These are phyloP conservation scores for Rhizophora mangle DNA, from an alignment of 345 rosid species.

Conservation along the genomic window DNA sequence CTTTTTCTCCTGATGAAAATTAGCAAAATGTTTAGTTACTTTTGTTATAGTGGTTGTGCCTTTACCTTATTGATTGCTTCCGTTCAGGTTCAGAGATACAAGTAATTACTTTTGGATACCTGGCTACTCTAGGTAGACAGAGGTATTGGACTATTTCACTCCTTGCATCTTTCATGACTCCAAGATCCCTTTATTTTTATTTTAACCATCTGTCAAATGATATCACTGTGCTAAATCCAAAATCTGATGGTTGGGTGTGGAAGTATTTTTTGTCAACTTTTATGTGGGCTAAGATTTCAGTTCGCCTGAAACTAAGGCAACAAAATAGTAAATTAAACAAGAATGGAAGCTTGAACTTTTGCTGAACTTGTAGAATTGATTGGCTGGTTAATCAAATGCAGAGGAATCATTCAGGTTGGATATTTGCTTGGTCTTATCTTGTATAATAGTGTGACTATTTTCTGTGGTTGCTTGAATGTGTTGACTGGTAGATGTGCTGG, in stretches of 20 bases:
- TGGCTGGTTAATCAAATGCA: neutral
- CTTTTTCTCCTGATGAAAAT: neutral
- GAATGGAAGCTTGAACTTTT: neutral
- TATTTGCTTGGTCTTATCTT: neutral
- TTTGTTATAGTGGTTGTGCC: neutral
- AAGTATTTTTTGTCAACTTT: too few relatives aligned
- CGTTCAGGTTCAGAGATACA: neutral
- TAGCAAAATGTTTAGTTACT: too few relatives aligned
- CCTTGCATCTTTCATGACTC: too few relatives aligned
- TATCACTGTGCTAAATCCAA: too few relatives aligned
- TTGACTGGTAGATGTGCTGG: too few relatives aligned
- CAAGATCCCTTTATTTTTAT: neutral
- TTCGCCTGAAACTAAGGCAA: neutral
- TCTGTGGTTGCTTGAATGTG: neutral
- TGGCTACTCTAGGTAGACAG: neutral
- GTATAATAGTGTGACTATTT: too few relatives aligned
- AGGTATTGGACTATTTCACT: too few relatives aligned
- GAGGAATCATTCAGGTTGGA: too few relatives aligned
- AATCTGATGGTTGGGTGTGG: too few relatives aligned
- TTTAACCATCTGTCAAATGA: neutral
- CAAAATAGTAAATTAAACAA: neutral
- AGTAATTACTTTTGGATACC: neutral
- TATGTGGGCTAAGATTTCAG: neutral
- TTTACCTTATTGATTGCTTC: neutral
- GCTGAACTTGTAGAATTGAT: neutral